These are phyloP conservation scores for Suillus discolor DNA, from an alignment of 768 basidiomycete genomes.

Conservation along the genomic window DNA sequence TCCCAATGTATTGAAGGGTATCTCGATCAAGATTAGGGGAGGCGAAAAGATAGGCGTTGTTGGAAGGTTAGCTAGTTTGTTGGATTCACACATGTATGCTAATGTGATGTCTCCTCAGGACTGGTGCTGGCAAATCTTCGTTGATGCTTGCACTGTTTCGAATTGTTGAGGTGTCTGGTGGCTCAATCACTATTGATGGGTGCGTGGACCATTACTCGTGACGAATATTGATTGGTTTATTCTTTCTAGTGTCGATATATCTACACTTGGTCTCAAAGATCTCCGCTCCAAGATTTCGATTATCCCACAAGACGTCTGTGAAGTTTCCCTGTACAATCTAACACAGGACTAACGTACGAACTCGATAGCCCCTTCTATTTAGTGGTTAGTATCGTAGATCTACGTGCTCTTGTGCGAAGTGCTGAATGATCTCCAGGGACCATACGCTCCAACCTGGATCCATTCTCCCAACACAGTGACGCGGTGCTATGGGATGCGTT, in stretches of 20 bases:
- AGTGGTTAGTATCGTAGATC: slow-evolving; percentile 45
- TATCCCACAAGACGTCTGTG: slow-evolving; percentile 67
- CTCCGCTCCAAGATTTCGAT: slow-evolving; percentile 62
- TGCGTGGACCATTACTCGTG: slow-evolving; percentile 24
- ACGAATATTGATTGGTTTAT: not conserved
- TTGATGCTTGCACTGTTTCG: slow-evolving; percentile 68
- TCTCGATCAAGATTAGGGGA: slow-evolving; percentile 58
- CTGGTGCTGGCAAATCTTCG: slow-evolving; percentile 63
- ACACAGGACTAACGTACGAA: slow-evolving; percentile 10
- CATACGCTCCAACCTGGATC: slow-evolving; percentile 58
- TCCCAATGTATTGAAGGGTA: slow-evolving; percentile 69
- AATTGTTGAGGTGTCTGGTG: slow-evolving; percentile 65
- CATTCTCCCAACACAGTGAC: slow-evolving; percentile 65
- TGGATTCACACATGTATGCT: not conserved
- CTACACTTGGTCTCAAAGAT: slow-evolving; percentile 65
- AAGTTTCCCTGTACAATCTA: not conserved
- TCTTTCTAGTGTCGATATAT: slow-evolving; percentile 58
- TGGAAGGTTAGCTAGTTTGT: slow-evolving; percentile 42
- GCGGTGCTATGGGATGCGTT: slow-evolving; percentile 73
- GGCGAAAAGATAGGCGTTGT: slow-evolving; percentile 83
- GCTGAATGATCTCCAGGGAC: slow-evolving; percentile 45
- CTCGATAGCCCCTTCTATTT: slow-evolving; percentile 53
- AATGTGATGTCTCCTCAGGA: slow-evolving; percentile 21
- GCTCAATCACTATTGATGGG: slow-evolving; percentile 67
- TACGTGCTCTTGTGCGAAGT: slow-evolving; percentile 17